These are phyloP conservation scores for Lactifluus pinguis DNA, from an alignment of 768 basidiomycete species.

Conservation along the genomic window DNA sequence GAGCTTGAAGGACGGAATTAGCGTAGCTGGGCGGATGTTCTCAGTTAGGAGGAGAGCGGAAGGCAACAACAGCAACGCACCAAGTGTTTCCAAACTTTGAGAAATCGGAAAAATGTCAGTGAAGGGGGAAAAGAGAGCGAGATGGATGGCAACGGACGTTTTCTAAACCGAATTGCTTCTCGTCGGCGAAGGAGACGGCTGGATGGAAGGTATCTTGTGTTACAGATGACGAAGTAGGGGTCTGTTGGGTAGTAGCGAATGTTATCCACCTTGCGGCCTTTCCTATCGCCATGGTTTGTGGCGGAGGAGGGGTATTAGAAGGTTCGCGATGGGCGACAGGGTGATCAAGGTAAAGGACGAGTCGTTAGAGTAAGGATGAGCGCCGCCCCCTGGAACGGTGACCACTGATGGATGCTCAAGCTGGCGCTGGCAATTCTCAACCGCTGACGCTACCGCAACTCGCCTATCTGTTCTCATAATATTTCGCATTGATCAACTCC, in stretches of 20 bases:
- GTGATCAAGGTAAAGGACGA: neutral
- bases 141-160: constrained; percentile 54
- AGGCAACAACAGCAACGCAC: constrained; percentile 32
- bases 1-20: constrained; percentile 95
- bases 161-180: constrained; percentile 92
- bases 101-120: neutral
- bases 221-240: neutral
- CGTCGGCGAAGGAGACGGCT: constrained; percentile 48
- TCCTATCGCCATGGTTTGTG: constrained; percentile 15
- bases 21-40: constrained; percentile 57
- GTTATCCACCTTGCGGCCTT: constrained; percentile 20
- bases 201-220: constrained; percentile 8
- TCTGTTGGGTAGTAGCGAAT: constrained; percentile 12
- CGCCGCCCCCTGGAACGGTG: neutral
- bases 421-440: neutral
- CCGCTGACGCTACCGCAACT: neutral
- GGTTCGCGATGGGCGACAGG: neutral
- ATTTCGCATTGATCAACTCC: neutral
- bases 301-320: neutral
- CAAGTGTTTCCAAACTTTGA: constrained; percentile 92
- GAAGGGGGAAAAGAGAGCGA: constrained; percentile 2
- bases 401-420: neutral
- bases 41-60: neutral
- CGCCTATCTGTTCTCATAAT: too few relatives aligned
- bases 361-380: neutral